Percentiles rank a stretch among this genome's conserved stretches.
Conservation (phyloP, 257 asterid species). For the Fraxinus pennsylvanica region DNA sequence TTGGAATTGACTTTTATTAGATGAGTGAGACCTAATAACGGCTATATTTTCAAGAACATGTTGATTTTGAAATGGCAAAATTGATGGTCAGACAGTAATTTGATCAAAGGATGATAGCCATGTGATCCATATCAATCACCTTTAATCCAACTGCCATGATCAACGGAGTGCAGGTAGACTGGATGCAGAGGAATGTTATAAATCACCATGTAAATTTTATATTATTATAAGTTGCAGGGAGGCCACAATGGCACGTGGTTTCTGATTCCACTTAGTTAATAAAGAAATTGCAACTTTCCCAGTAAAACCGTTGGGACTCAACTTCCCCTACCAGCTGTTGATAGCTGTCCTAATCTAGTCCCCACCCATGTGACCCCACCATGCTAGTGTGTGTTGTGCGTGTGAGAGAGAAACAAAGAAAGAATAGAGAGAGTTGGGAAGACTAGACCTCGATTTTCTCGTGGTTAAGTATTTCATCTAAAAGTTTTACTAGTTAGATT, state of each 20-base stretch:
- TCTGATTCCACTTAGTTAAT: conserved; percentile 66
- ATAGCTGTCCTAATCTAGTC: conserved; percentile 77
- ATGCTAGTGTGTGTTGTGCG: conserved; percentile 21
- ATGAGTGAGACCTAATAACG: no score
- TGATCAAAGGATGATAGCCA: neutral
- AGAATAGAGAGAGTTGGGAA: neutral
- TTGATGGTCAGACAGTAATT: conserved; percentile 5
- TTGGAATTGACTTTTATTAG: no score
- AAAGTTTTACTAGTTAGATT: neutral
- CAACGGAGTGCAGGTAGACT: neutral
- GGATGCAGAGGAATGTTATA: conserved; percentile 39
- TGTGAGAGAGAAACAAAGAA: conserved; percentile 1
- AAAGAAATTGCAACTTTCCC: conserved; percentile 53
- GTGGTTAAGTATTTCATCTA: neutral
- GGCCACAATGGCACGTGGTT: conserved; percentile 85
- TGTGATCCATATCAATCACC: neutral
- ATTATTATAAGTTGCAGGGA: conserved; percentile 20
- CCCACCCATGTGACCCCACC: conserved; percentile 89
- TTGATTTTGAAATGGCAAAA: conserved; percentile 1
- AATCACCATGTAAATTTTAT: conserved; percentile 25
- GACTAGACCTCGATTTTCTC: neutral
- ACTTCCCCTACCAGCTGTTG: conserved; percentile 70
- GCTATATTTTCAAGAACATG: conserved; percentile 32
- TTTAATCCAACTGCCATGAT: conserved; percentile 32
- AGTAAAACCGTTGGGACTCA: conserved; percentile 75